Evolutionary conservation across 768 basidiomycete genomes (phyloP).

Genomic region (Suillus luteus): DNA sequence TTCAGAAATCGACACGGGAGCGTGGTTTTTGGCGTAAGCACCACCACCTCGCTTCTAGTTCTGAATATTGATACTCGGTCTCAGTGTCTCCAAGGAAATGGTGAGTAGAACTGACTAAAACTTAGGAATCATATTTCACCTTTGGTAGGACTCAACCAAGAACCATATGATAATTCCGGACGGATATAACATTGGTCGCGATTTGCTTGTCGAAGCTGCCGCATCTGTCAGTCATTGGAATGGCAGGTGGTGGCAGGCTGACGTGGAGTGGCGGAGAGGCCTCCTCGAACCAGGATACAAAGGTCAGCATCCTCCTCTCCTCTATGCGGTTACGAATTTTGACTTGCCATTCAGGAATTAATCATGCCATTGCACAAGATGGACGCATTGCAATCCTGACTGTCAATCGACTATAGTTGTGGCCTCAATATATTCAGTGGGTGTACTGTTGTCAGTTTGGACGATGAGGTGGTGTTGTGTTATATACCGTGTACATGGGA

Average conservation of each 20-base stretch:
- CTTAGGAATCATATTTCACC: conserved; percentile 8
- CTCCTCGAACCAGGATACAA: conserved; percentile 67
- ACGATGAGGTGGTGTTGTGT: conserved; percentile 6
- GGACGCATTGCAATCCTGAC: conserved; percentile 81
- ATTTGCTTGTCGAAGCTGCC: conserved; percentile 74
- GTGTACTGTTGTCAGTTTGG: background rate
- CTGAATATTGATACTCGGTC: conserved; percentile 7
- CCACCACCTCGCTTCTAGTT: background rate
- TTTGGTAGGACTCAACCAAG: conserved; percentile 50
- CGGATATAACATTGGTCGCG: conserved; percentile 83
- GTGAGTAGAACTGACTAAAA: conserved; percentile 28
- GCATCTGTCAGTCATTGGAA: conserved; percentile 60
- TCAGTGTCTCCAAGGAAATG: conserved; percentile 74
- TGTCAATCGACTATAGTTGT: conserved; percentile 47
- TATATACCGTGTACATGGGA: background rate
- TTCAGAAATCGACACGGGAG: conserved; percentile 64
- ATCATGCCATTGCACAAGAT: conserved; percentile 81
- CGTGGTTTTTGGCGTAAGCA: conserved; percentile 83
- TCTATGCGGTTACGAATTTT: background rate
- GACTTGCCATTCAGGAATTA: conserved; percentile 53
- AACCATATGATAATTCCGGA: conserved; percentile 74
- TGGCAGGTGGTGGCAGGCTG: conserved; percentile 72
- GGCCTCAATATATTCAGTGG: background rate
- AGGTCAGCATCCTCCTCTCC: conserved; percentile 43
- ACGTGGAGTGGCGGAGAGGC: conserved; percentile 74